Conservation (phyloP, 495 filamentous ascomycete species). For the Bacidia rubella region DNA sequence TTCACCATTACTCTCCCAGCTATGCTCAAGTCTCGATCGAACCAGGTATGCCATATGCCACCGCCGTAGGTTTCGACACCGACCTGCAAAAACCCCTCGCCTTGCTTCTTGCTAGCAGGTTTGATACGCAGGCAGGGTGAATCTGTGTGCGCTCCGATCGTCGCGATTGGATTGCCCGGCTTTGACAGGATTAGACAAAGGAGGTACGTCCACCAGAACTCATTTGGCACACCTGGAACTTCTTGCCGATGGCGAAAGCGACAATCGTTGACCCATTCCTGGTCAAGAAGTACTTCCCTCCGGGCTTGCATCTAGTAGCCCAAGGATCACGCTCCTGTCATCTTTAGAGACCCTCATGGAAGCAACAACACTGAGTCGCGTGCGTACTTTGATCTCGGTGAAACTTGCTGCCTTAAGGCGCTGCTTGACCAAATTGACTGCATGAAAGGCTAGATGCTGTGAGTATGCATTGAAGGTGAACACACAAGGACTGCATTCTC, state of each 20-base stretch:
- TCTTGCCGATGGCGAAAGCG: slow-evolving; percentile 83
- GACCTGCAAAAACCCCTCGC: slow-evolving; percentile 84
- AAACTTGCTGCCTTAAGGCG: slow-evolving; percentile 74
- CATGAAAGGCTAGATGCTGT: slow-evolving; percentile 70
- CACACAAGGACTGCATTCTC: not conserved
- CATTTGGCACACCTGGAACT: slow-evolving; percentile 53
- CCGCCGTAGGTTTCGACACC: slow-evolving; percentile 95
- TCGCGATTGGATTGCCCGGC: slow-evolving; percentile 84
- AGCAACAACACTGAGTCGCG: not conserved
- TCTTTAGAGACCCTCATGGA: not conserved
- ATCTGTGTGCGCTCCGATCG: slow-evolving; percentile 96
- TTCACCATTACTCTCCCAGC: slow-evolving; percentile 81
- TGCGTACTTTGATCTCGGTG: slow-evolving; percentile 55
- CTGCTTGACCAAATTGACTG: slow-evolving; percentile 62
- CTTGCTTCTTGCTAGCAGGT: slow-evolving; percentile 78
- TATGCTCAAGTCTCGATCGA: slow-evolving; percentile 85
- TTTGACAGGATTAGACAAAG: slow-evolving; percentile 13
- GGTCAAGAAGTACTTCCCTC: slow-evolving; percentile 92
- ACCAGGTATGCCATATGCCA: slow-evolving; percentile 70
- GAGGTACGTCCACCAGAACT: not conserved
- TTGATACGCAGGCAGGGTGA: slow-evolving; percentile 85
- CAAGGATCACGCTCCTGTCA: slow-evolving; percentile 74
- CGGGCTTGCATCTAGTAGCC: slow-evolving; percentile 63
- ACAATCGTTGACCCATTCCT: slow-evolving; percentile 88
- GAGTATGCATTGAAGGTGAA: not conserved